A percentile compares a stretch with the other conserved stretches of the same genome.
Conservation (phyloP, 257 asterid species). For the Nicotiana noctiflora region DNA sequence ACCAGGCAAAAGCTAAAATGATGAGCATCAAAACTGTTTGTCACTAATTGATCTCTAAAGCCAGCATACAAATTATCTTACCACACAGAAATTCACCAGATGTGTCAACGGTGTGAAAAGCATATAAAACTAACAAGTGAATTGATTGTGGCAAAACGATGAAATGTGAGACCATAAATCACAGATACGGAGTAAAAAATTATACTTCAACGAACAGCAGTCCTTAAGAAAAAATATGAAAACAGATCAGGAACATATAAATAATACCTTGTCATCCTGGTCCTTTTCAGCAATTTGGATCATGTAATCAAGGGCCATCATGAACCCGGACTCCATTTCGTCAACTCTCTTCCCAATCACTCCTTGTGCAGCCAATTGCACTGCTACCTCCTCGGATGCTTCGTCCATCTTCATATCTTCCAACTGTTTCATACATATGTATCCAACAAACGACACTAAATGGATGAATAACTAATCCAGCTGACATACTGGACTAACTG, state of each 20-base stretch:
- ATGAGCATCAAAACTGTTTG: neutral
- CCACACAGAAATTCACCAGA: neutral
- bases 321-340: constrained; percentile 89
- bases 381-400: constrained; percentile 83
- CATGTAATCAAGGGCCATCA: constrained; percentile 98
- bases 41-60: neutral
- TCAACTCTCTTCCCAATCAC: constrained; percentile 98
- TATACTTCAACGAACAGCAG: neutral
- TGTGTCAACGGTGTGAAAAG: neutral
- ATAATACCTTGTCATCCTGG: constrained; percentile 66
- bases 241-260: neutral
- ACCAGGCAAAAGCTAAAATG: neutral
- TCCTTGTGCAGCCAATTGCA: constrained; percentile 92
- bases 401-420: constrained; percentile 96
- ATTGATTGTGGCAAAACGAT: neutral
- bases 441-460: constrained; percentile 1
- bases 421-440: constrained; percentile 40
- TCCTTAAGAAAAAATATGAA: neutral
- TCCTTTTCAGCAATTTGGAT: constrained; percentile 82
- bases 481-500: neutral
- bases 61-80: neutral
- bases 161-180: neutral
- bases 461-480: neutral
- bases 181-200: neutral
- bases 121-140: neutral